Evolutionary conservation across 2,329 filamentous ascomycete species (phyloP).

Genomic region (Penicillium decumbens): DNA sequence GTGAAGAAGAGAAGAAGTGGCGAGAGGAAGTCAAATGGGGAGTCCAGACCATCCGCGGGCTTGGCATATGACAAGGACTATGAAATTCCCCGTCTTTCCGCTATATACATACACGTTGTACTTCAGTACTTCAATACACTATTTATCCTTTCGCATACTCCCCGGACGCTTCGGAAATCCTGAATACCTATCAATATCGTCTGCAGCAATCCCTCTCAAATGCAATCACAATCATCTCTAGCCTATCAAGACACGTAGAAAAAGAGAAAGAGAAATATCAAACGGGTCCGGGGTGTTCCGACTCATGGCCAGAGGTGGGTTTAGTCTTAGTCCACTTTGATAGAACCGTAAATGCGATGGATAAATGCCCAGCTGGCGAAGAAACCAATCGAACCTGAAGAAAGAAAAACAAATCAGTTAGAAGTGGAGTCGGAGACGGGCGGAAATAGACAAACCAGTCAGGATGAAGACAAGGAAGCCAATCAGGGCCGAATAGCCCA

Average conservation of each 20-base stretch:
- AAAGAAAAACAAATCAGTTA: neutral
- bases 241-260: slow-evolving; percentile 6
- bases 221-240: slow-evolving; percentile 5
- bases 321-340: slow-evolving; percentile 78
- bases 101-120: neutral
- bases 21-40: neutral
- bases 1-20: slow-evolving; percentile 1
- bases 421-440: neutral
- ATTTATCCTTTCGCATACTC: neutral
- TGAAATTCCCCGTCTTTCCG: neutral
- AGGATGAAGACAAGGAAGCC: slow-evolving; percentile 90
- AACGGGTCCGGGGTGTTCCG: slow-evolving; percentile 3
- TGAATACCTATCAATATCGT: neutral
- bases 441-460: slow-evolving; percentile 63
- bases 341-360: slow-evolving; percentile 89
- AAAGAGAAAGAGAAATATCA: neutral
- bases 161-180: neutral
- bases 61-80: slow-evolving; percentile 19
- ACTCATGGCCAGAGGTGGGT: neutral
- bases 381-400: slow-evolving; percentile 84
- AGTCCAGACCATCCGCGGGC: slow-evolving; percentile 21
- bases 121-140: neutral
- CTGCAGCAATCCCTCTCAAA: slow-evolving; percentile 4
- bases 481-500: slow-evolving; percentile 86
- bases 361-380: slow-evolving; percentile 94